Conservation (phyloP, 257 asterid species). For the Gardenia jasminoides region DNA sequence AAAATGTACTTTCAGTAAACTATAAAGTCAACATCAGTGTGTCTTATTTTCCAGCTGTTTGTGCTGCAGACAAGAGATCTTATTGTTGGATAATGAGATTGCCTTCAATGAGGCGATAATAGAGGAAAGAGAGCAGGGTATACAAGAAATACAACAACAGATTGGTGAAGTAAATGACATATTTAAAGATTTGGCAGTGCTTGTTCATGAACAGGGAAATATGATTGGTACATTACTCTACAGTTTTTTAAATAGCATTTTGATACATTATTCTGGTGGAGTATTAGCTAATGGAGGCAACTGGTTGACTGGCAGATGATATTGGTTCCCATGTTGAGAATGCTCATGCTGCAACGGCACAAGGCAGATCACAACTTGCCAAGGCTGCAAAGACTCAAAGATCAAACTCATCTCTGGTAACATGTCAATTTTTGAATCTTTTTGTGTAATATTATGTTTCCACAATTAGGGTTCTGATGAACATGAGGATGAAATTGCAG, state of each 20-base stretch:
- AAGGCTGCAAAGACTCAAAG: conserved; percentile 88
- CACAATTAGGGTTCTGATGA: not conserved
- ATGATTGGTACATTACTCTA: conserved; percentile 61
- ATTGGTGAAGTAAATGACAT: conserved; percentile 95
- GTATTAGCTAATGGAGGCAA: conserved; percentile 6
- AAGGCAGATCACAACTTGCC: conserved; percentile 74
- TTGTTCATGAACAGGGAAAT: conserved; percentile 91
- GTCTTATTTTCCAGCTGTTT: conserved; percentile 21
- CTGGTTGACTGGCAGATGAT: conserved; percentile 49
- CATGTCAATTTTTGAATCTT: not conserved
- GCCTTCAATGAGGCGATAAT: conserved; percentile 87
- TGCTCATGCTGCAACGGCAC: conserved; percentile 81
- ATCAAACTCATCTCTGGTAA: conserved; percentile 91
- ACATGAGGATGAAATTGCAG: not conserved
- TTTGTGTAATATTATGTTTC: not conserved
- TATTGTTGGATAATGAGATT: conserved; percentile 85
- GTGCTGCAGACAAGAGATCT: conserved; percentile 70
- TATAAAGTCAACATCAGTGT: not conserved
- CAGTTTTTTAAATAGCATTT: conserved; percentile 8
- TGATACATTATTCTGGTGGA: not conserved
- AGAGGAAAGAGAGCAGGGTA: conserved; percentile 94
- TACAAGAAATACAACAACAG: conserved; percentile 90
- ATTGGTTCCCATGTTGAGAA: conserved; percentile 80
- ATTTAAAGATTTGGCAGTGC: conserved; percentile 87
- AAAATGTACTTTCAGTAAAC: not conserved